phyloP scores from a whole-genome alignment of 768 basidiomycete species.

The Leccinellum rugosiceps region DNA sequence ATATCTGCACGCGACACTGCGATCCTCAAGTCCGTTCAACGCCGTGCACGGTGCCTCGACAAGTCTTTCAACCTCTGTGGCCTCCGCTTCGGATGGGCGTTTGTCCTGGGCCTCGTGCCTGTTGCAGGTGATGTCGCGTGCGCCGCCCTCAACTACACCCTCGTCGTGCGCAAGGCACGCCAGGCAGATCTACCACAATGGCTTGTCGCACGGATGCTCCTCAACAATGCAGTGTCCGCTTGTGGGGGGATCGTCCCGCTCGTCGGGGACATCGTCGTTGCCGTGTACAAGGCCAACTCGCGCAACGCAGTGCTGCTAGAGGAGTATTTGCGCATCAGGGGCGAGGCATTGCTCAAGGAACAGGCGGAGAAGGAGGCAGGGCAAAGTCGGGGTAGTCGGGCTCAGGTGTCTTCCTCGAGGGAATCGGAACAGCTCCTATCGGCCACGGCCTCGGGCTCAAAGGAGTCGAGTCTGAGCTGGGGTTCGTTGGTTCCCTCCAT shows the following conservation, averaged over 20 bases:
- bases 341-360: constrained; percentile 63
- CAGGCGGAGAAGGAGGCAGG: constrained; percentile 34
- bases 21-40: constrained; percentile 71
- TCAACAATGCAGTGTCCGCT: constrained; percentile 71
- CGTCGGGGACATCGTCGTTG: constrained; percentile 73
- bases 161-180: constrained; percentile 73
- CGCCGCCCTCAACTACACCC: constrained; percentile 63
- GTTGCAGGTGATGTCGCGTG: constrained; percentile 66
- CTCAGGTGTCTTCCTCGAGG: constrained; percentile 24
- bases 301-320: constrained; percentile 86
- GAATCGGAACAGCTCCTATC: constrained; percentile 49
- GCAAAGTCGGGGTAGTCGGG: constrained; percentile 7
- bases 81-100: constrained; percentile 83
- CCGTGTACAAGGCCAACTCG: constrained; percentile 82
- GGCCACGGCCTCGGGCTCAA: constrained; percentile 49
- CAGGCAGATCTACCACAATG: constrained; percentile 67
- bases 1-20: constrained; percentile 72
- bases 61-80: constrained; percentile 81
- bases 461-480: constrained; percentile 27
- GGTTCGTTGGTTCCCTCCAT: constrained; percentile 13
- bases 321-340: constrained; percentile 77
- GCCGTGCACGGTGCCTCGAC: constrained; percentile 82
- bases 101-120: constrained; percentile 75
- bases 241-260: constrained; percentile 66
- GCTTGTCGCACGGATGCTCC: constrained; percentile 70